phyloP scores from a whole-genome alignment of 148 eudicot species.

The Rhododendron molle region DNA sequence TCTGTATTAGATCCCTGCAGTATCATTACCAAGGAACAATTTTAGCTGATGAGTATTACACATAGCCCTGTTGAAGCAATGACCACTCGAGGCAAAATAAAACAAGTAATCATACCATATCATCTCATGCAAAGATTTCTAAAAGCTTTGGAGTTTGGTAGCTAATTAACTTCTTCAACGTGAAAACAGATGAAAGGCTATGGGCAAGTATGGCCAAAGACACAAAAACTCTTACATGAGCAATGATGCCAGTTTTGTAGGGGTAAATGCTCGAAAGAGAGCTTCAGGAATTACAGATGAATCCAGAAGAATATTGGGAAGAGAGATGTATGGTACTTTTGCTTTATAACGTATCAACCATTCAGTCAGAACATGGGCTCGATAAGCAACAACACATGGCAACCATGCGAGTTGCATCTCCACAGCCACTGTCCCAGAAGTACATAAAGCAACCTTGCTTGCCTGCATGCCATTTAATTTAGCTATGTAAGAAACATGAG shows the following conservation, averaged over 20 bases:
- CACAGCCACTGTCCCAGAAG: constrained; percentile 89
- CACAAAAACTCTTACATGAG: constrained; percentile 47
- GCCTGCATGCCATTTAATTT: constrained; percentile 39
- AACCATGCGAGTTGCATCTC: constrained; percentile 87
- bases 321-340: constrained; percentile 69
- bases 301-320: constrained; percentile 77
- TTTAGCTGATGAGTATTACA: neutral
- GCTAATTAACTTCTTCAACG: neutral
- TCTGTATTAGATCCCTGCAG: constrained; percentile 57
- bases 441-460: constrained; percentile 73
- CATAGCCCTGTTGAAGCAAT: neutral
- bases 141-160: neutral
- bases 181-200: neutral
- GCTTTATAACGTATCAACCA: constrained; percentile 69
- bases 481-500: neutral
- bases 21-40: neutral
- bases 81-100: neutral
- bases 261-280: constrained; percentile 66
- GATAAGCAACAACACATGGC: constrained; percentile 85
- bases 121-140: neutral
- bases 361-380: constrained; percentile 90
- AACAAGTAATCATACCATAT: neutral
- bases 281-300: constrained; percentile 85
- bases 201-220: neutral
- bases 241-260: constrained; percentile 49